Evolutionary conservation across 2,329 filamentous ascomycete genomes (phyloP), one percentile per base, ranked within the genome.

Genomic region (Zymoseptoria crescenta): DNA sequence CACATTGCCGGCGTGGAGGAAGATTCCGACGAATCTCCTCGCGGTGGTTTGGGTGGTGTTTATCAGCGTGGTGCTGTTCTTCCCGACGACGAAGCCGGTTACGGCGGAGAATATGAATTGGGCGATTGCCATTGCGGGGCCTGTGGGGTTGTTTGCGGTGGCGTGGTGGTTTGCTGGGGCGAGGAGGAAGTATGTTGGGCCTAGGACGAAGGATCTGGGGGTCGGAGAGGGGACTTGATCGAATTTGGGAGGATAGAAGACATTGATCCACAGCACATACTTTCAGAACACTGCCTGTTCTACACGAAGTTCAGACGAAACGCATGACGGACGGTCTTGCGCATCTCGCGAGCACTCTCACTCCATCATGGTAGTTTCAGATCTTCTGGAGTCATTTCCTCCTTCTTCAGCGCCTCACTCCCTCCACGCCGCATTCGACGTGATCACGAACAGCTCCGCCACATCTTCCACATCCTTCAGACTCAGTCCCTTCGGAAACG

Each of bases 41-140:
- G 81, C 83, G 1, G 77, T 84, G n/a, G 70, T 73, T 3, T 87
- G 84, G 84, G 83, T 86, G 3, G 63, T 79, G 27, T 84, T 86
- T 66, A 86, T 87, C 63, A 85, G 81, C 64, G 75, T 81, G 8
- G 78, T 86, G n/a, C 73, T 87, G 19, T 83, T 79, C 69, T 79
- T 78, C 72, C 77, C 77, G 3, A 72, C 75, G 0, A 65, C 70
- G n/a, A 73, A 72, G 35, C 76, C 76, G 1, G 74, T 79, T 16
- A 76, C 72, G 2, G 64, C 72, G 0, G 69, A 69, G 49, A 79
- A 79, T 62, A 79, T 79, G 77, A 79, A 79, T 61, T 79, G 79
- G 65, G 76, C 76, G 5, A 73, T 79, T 29, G 76, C 74, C 20
- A 76, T 79, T 1, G 76, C 74, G 0, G 75, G 62, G 0, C 73